Base-by-base conservation (phyloP, 768 basidiomycete species). In the Auricularia heimuer region DNA sequence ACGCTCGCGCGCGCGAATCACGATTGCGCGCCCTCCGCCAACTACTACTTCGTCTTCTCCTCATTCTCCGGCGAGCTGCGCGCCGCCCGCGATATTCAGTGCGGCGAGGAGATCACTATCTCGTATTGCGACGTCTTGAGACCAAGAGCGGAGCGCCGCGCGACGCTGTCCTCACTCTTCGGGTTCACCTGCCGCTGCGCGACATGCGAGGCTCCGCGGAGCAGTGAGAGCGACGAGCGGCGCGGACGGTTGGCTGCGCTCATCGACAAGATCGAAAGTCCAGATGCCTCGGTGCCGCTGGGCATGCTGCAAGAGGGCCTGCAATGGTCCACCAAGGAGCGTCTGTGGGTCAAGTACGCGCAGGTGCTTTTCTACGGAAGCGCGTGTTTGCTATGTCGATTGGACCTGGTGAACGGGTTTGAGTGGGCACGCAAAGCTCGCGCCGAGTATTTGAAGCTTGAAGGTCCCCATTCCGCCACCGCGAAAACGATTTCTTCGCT, bases 71-170 rank as follows among this genome's bases (percentile, higher is more conserved):
- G 64, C 35, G 64, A 67, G 36, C 51, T 67, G 18, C 66, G 66
- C 33, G 66, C 66, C 2, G 60, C 36, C 35, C 63, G 66, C 7
- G 58, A 24, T 10, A 64, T 67, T 21, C 21, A 64, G 35, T 8
- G 8, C 3, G 66, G 66, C 12, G 66, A 67, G 33, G 66, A 67
- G 60, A 62, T 67, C 18, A 54, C 64, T 3, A 67, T 67, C 42
- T 61, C 64, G 18, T 67, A 67, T 54, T 54, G 64, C 61, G 66
- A 65, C 37, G 64, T 62, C 3, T 61, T 67, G 36, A 37, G 42
- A 34, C n/a, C 60, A 2, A 33, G 47, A 8, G 16, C 11, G 2
- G 64, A 64, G 58, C 56, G 66, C 4, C 63, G 51, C 18, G 66
- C 42, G 33, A 18, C 36, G 14, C 61, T 67, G 6, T 21, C 35